Conservation (phyloP, 2,329 filamentous ascomycete genomes). For the Didymella arachidicola region DNA sequence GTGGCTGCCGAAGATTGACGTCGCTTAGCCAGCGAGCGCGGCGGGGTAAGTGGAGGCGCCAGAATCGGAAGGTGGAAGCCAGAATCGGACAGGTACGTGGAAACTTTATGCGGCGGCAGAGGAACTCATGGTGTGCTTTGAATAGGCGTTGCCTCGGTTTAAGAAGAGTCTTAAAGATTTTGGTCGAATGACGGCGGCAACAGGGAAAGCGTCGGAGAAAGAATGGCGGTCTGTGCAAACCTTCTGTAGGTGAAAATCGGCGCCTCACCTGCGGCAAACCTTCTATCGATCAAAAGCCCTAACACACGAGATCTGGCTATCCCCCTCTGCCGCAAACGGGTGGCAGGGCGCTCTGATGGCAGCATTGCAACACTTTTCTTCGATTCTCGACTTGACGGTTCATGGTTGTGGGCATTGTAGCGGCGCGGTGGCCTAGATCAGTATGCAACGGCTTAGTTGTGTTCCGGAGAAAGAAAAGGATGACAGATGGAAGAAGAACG, state of each 20-base stretch:
- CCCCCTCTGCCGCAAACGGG: conserved; percentile 12
- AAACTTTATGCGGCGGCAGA: conserved; percentile 12
- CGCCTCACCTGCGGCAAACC: conserved; percentile 18
- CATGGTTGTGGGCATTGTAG: neutral
- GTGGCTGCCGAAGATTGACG: conserved; percentile 23
- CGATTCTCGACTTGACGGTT: neutral
- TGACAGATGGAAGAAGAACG: conserved; percentile 2
- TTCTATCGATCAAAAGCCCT: conserved; percentile 10
- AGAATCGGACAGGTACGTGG: conserved; percentile 9
- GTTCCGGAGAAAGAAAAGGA: conserved; percentile 3
- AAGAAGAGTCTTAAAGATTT: conserved; percentile 9
- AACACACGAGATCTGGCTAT: neutral
- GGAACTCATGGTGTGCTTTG: neutral
- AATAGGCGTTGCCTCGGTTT: conserved; percentile 15
- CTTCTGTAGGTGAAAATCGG: conserved; percentile 17
- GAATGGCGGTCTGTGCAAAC: conserved; percentile 14
- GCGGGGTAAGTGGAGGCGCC: conserved; percentile 25
- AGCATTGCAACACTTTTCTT: neutral
- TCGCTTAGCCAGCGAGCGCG: conserved; percentile 20
- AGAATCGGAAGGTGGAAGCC: conserved; percentile 17
- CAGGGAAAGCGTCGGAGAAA: conserved; percentile 9
- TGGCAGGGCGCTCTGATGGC: conserved; percentile 4
- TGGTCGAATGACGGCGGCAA: conserved; percentile 19
- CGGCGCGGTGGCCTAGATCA: neutral
- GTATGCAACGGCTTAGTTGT: neutral